phyloP scores from a whole-genome alignment of 352 stramenopile species.

The Peronospora farinosa region DNA sequence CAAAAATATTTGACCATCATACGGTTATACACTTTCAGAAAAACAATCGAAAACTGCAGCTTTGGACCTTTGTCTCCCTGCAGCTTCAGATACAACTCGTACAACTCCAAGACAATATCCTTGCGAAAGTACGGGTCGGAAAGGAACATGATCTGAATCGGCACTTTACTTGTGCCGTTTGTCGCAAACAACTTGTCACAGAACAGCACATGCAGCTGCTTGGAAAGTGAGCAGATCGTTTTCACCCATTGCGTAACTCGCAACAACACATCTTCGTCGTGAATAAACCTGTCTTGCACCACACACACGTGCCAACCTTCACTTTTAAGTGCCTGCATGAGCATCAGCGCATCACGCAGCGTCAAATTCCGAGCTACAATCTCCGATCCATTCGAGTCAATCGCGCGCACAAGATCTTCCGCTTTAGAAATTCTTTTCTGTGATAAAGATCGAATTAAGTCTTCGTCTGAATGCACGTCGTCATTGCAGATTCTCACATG shows the following conservation, averaged over 20 bases:
- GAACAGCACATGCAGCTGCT: conserved; percentile 57
- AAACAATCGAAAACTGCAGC: conserved; percentile 86
- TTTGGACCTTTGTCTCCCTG: conserved; percentile 94
- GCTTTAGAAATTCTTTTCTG: conserved; percentile 60
- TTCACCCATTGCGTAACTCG: conserved; percentile 75
- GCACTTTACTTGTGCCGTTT: conserved; percentile 40
- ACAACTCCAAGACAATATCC: conserved; percentile 85
- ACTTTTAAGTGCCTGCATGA: conserved; percentile 72
- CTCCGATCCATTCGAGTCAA: conserved; percentile 73
- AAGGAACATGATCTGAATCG: conserved; percentile 88
- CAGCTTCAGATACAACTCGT: conserved; percentile 92
- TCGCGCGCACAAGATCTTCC: conserved; percentile 53
- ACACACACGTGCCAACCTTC: conserved; percentile 84
- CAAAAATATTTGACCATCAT: conserved; percentile 87
- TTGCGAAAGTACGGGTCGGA: conserved; percentile 94
- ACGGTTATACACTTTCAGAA: conserved; percentile 76
- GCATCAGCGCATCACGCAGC: conserved; percentile 50
- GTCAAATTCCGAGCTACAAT: conserved; percentile 51
- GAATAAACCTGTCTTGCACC: conserved; percentile 61
- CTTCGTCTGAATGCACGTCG: conserved; percentile 97
- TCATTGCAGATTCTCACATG: conserved; percentile 96
- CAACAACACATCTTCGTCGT: conserved; percentile 60
- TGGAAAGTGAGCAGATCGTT: conserved; percentile 47
- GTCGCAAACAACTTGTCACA: conserved; percentile 62
- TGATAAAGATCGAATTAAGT: conserved; percentile 90